Base-by-base conservation (phyloP, 2,329 filamentous ascomycete species). In the Epichloe festucae region DNA sequence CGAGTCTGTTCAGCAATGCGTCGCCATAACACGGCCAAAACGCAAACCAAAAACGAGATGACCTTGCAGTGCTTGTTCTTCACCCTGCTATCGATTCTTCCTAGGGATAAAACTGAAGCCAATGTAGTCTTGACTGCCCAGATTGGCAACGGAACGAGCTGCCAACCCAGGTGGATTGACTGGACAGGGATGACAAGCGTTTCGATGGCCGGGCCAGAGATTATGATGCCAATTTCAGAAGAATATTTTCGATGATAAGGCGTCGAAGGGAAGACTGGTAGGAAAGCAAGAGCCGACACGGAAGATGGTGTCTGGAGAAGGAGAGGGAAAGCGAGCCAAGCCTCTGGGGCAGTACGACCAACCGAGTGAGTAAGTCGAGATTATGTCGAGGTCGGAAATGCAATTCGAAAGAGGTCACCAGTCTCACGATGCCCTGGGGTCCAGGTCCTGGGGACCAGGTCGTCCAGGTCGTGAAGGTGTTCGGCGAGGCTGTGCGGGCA, bases 1-100 rank as follows among this genome's bases (percentile, higher is more conserved):
- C 21, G 23, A 41, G 12, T 12, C 44, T 41, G 44, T 38, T 48
- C 43, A 50, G 31, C 14, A 50, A 36, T 44, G 41, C 34, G 44
- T 34, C 35, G 40, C 44, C 45, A 51, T 45, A 34, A 50, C 40
- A 50, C 45, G 45, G 45, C 43, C 39, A n/a, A n/a, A n/a, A 21
- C 23, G 42, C 23, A 42, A 42, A 35, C 42, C 36, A 46, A 36
- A 11, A 35, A 17, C 2, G 41, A n/a, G 14, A 27, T 23, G 17
- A 5, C 10, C 15, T 43, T 35, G 27, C 21, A 7, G 27, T 21
- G n/a, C 7, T 17, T 35, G 23, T 21, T 39, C 7, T 14, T 40
- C 38, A 14, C 36, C 10, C 46, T 17, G 19, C 23, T 12, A 35
- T 42, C 10, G 21, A 34, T 17, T 39, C 17, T 19, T 5, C 10